Percentiles rank a stretch among this genome's conserved stretches.
These are phyloP conservation scores for Penicillium chermesinum DNA, from an alignment of 495 filamentous ascomycete species.

Conservation along the genomic window DNA sequence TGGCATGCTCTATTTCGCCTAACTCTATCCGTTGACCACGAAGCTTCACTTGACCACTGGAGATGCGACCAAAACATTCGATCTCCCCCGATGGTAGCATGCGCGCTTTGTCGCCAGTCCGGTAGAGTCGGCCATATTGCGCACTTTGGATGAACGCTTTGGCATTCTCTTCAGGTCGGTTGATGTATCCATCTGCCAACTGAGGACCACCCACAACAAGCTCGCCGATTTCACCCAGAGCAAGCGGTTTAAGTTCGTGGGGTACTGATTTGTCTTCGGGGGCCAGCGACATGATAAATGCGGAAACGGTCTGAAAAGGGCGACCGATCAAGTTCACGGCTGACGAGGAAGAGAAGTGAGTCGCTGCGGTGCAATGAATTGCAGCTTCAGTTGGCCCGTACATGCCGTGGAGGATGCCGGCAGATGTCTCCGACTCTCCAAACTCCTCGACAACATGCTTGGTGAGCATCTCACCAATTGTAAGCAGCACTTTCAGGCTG, in stretches of 20 bases:
- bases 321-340: conserved; percentile 62
- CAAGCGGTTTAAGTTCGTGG: conserved; percentile 47
- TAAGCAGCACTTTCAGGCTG: conserved; percentile 58
- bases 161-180: conserved; percentile 64
- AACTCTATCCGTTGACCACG: conserved; percentile 79
- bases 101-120: conserved; percentile 77
- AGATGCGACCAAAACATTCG: conserved; percentile 77
- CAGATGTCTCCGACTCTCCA: conserved; percentile 35
- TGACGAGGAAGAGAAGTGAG: conserved; percentile 39
- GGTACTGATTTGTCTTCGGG: conserved; percentile 22
- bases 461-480: conserved; percentile 86
- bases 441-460: conserved; percentile 67
- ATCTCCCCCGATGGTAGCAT: conserved; percentile 61
- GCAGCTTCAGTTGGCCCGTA: conserved; percentile 84
- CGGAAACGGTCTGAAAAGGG: conserved; percentile 71
- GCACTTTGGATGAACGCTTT: conserved; percentile 58
- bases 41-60: conserved; percentile 73
- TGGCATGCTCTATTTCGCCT: conserved; percentile 72
- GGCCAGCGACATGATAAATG: conserved; percentile 53
- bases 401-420: conserved; percentile 69
- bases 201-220: conserved; percentile 74
- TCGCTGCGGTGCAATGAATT: conserved; percentile 66
- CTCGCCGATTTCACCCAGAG: conserved; percentile 72
- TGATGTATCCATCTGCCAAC: conserved; percentile 74
- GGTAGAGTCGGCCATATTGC: conserved; percentile 57